Percentiles rank a stretch among this genome's conserved stretches.
phyloP scores from a whole-genome alignment of 495 filamentous ascomycete genomes.

The Aspergillus coremiiformis region DNA sequence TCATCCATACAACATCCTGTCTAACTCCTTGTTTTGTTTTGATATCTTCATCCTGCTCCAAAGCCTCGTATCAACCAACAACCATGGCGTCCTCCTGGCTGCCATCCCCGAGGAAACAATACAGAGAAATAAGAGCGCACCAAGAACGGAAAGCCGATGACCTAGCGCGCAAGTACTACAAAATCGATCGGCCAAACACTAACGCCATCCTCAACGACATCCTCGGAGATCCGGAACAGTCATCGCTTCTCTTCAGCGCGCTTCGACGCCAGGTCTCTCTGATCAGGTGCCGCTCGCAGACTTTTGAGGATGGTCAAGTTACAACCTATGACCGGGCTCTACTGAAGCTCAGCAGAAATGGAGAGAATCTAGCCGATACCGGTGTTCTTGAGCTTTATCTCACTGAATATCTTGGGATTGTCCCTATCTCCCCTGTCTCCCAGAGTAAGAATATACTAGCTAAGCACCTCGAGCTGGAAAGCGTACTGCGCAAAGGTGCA shows the following conservation, averaged over 20 bases:
- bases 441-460: constrained; percentile 12
- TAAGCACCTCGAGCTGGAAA: constrained; percentile 12
- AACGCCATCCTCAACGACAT: constrained; percentile 20
- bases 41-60: background rate
- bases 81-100: background rate
- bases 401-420: constrained; percentile 32
- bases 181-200: constrained; percentile 12
- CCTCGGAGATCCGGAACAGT: constrained; percentile 11
- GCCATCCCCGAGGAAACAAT: background rate
- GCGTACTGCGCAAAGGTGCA: constrained; percentile 16
- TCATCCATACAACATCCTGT: background rate
- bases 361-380: constrained; percentile 15
- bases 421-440: constrained; percentile 6
- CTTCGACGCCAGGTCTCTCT: constrained; percentile 26
- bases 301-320: constrained; percentile 33
- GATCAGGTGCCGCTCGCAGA: constrained; percentile 28
- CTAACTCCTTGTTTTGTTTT: background rate
- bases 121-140: background rate
- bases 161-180: constrained; percentile 20
- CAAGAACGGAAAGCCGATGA: constrained; percentile 12
- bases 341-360: constrained; percentile 24
- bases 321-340: constrained; percentile 37
- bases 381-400: constrained; percentile 35
- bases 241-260: constrained; percentile 18
- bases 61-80: background rate